Evolutionary conservation across 257 asterid genomes (phyloP).

Genomic region (Lantana camara): DNA sequence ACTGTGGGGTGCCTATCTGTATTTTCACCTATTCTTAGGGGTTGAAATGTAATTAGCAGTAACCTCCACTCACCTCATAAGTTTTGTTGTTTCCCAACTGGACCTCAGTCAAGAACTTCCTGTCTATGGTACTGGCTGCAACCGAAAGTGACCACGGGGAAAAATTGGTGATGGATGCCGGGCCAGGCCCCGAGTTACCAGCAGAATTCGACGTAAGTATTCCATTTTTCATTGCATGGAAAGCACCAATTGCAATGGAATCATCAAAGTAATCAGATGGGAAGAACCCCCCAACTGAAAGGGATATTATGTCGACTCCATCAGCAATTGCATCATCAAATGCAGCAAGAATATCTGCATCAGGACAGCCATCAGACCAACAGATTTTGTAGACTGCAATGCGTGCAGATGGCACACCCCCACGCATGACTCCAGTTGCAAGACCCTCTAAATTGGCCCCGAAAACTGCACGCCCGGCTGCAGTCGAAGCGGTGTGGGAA

Average conservation of each 20-base stretch:
- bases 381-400: constrained; percentile 63
- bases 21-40: too few species aligned
- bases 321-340: constrained; percentile 50
- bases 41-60: too few species aligned
- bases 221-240: constrained; percentile 49
- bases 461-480: constrained; percentile 42
- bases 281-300: constrained; percentile 39
- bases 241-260: constrained; percentile 50
- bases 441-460: constrained; percentile 46
- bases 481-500: constrained; percentile 62
- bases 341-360: constrained; percentile 50
- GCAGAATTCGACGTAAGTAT: constrained; percentile 46
- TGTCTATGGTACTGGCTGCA: constrained; percentile 46
- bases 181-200: constrained; percentile 41
- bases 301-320: constrained; percentile 43
- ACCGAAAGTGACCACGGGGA: constrained; percentile 50
- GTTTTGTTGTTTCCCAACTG: constrained; percentile 31
- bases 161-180: constrained; percentile 29
- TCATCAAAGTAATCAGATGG: constrained; percentile 39
- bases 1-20: too few species aligned
- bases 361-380: constrained; percentile 53
- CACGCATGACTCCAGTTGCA: constrained; percentile 53
- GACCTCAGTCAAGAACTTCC: constrained; percentile 38
- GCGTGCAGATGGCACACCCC: constrained; percentile 63
- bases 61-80: constrained; percentile 25